Evolutionary conservation across 202 grass and related monocot species (phyloP).

Genomic region (Tripidium arundinaceum): DNA sequence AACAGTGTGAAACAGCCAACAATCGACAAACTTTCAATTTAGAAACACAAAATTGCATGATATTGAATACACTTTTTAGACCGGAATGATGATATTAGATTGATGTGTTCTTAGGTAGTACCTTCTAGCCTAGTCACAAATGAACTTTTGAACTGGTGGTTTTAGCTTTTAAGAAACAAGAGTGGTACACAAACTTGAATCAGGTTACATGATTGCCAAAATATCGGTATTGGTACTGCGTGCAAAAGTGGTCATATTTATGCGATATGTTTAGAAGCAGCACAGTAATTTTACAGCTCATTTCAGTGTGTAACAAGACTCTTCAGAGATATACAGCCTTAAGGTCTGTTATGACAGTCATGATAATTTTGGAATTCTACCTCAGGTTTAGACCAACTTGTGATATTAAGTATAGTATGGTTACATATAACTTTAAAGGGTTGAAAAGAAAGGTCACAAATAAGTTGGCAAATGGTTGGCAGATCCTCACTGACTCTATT

Average conservation of each 20-base stretch:
- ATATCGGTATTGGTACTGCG: background rate
- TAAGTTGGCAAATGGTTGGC: background rate
- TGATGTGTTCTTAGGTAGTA: background rate
- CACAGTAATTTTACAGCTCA: background rate
- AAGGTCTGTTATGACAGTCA: background rate
- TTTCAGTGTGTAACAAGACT: background rate
- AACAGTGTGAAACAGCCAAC: background rate
- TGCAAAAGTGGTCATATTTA: background rate
- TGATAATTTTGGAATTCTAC: slow-evolving; percentile 2
- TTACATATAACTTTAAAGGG: background rate
- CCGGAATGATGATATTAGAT: background rate
- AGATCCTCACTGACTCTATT: background rate
- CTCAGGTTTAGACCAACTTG: background rate
- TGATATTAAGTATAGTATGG: background rate
- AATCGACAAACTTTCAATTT: background rate
- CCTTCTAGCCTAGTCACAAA: background rate
- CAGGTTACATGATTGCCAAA: background rate
- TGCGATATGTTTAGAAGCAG: background rate
- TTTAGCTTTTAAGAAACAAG: background rate
- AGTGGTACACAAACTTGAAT: background rate
- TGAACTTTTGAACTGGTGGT: background rate
- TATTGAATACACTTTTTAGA: background rate
- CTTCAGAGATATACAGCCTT: background rate
- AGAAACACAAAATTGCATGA: background rate
- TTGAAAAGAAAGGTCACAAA: background rate